Percentiles rank a stretch among this genome's conserved stretches.
Evolutionary conservation across 371 early-diverging fungal species (phyloP).

Genomic region (Saksenaea vasiformis): DNA sequence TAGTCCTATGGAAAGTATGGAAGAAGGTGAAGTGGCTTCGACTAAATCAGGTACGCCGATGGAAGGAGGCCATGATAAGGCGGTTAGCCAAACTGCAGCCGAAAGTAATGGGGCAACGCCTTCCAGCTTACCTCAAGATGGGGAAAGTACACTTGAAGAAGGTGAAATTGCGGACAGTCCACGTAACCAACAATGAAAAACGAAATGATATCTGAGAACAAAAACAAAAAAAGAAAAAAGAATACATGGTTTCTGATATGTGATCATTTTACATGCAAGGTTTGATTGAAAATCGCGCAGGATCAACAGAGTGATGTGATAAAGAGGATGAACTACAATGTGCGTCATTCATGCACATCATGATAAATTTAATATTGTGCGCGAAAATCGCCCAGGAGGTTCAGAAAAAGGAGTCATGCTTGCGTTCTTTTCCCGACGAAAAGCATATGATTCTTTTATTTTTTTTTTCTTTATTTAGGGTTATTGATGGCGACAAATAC

Average conservation of each 20-base stretch:
- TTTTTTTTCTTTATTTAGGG: not conserved
- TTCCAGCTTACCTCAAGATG: slow-evolving; percentile 15
- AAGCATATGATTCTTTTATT: not conserved
- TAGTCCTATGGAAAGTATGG: slow-evolving; percentile 36
- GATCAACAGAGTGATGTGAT: not conserved
- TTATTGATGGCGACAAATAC: not conserved
- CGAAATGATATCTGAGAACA: not conserved
- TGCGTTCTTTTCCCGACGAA: not conserved
- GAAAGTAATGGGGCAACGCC: slow-evolving; percentile 3
- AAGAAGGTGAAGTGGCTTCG: slow-evolving; percentile 45
- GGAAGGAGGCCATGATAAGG: not conserved
- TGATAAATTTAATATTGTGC: slow-evolving; percentile 5
- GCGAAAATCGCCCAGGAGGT: slow-evolving; percentile 3
- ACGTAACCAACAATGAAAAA: slow-evolving; percentile 2
- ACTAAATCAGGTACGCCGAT: slow-evolving; percentile 19
- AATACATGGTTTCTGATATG: not conserved
- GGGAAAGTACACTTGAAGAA: slow-evolving; percentile 36
- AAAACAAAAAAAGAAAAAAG: not conserved
- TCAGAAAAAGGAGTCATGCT: not conserved
- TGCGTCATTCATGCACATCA: slow-evolving; percentile 2
- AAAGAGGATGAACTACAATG: not conserved
- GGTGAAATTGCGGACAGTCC: slow-evolving; percentile 37
- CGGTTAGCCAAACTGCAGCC: not conserved
- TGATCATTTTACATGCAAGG: not conserved
- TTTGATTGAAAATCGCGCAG: not conserved